phyloP scores from a whole-genome alignment of 805 yeast species.

The Kluyveromyces dobzhanskii region DNA sequence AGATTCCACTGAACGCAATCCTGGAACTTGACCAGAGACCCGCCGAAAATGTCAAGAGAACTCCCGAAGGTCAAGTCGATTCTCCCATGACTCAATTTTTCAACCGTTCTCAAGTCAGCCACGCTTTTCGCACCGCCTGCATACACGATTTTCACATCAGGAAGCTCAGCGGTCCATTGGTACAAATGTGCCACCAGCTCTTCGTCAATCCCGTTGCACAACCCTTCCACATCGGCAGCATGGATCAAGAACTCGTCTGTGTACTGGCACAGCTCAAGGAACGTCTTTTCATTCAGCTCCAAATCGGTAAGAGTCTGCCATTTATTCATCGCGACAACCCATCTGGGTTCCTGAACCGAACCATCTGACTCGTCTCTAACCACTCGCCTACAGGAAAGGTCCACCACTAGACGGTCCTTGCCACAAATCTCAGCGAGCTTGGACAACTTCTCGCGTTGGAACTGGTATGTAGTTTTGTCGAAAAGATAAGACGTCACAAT shows the following conservation, averaged over 20 bases:
- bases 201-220: slow-evolving; percentile 87
- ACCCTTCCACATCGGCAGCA: slow-evolving; percentile 98
- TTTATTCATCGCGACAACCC: slow-evolving; percentile 97
- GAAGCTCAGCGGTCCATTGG: slow-evolving; percentile 50
- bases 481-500: slow-evolving; percentile 91
- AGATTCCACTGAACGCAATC: slow-evolving; percentile 73
- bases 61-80: slow-evolving; percentile 93
- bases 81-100: slow-evolving; percentile 60
- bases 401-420: slow-evolving; percentile 64
- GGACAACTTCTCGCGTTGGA: slow-evolving; percentile 44
- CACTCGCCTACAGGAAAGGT: slow-evolving; percentile 68
- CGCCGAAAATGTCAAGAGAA: slow-evolving; percentile 93
- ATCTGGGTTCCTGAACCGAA: slow-evolving; percentile 30
- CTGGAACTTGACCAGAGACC: slow-evolving; percentile 61
- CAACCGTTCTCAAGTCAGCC: slow-evolving; percentile 59
- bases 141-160: slow-evolving; percentile 65
- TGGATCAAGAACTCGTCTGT: slow-evolving; percentile 88
- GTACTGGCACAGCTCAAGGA: slow-evolving; percentile 47
- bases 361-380: slow-evolving; percentile 12
- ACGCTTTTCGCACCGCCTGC: slow-evolving; percentile 93
- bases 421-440: slow-evolving; percentile 51
- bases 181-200: slow-evolving; percentile 62
- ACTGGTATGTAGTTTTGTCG: slow-evolving; percentile 34
- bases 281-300: slow-evolving; percentile 44
- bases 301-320: slow-evolving; percentile 88